These are phyloP conservation scores for Aspergillus sparsus DNA, from an alignment of 495 filamentous ascomycete species.

Conservation along the genomic window DNA sequence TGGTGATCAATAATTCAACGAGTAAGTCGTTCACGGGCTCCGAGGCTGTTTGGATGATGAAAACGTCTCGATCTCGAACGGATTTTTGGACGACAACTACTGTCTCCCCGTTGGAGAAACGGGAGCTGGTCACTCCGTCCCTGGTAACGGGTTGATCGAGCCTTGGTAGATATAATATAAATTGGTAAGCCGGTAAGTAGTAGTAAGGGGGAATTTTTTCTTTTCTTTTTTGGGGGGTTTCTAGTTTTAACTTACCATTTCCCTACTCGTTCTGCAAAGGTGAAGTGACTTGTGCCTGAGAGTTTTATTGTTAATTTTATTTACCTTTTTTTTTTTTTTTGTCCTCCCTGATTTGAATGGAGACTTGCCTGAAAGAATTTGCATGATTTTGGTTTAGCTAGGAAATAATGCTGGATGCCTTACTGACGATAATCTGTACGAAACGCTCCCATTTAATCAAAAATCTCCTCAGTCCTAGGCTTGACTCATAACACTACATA, in stretches of 20 bases:
- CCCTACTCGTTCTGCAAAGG: slow-evolving; percentile 2
- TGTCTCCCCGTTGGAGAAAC: slow-evolving; percentile 81
- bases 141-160: slow-evolving; percentile 22
- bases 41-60: slow-evolving; percentile 77
- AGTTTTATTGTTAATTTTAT: not conserved
- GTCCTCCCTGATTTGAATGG: not conserved
- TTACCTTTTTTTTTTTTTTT: no score
- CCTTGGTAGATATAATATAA: not conserved
- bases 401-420: not conserved
- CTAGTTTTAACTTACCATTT: not conserved
- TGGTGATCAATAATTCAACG: slow-evolving; percentile 81
- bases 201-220: not conserved
- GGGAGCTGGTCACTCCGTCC: slow-evolving; percentile 67
- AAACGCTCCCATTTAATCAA: no score
- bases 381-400: not conserved
- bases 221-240: not conserved
- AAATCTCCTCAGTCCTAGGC: not conserved
- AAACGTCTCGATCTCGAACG: slow-evolving; percentile 86
- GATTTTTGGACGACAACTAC: slow-evolving; percentile 81
- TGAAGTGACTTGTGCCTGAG: slow-evolving; percentile 4
- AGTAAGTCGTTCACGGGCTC: slow-evolving; percentile 82
- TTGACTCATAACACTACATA: not conserved
- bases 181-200: not conserved
- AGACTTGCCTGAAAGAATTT: not conserved
- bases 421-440: no score